Base-by-base conservation (phyloP, 768 basidiomycete species). In the Scleroderma citrinum region DNA sequence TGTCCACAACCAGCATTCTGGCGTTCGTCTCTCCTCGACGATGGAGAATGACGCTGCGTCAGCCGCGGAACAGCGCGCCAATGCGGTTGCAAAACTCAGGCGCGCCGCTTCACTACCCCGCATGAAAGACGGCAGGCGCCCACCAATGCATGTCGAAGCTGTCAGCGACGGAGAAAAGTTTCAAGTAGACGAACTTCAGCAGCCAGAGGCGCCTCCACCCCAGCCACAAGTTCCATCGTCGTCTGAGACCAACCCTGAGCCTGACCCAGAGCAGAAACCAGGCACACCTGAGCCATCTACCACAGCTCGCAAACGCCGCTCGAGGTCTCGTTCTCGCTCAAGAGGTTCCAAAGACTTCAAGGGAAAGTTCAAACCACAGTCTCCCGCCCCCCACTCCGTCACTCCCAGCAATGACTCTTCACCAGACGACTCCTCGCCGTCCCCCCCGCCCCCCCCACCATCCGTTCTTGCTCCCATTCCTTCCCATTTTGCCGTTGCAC, bases 101-200 rank as follows among this genome's bases (percentile, higher is more conserved):
- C 83, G 93, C 58, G 92, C 93, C 37, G 89, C 92, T 47, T 94
- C 92, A 14, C 69, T 95, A 24, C 93, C 92, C 32, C 77, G 92
- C 53, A 89, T 89, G 83, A 92, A 92, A 65, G 87, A 92, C 65
- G 92, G 92, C 7, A 72, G 92, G 48, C 75, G 92, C 37, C 92
- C 91, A 1, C 88, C 85, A 42, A 89, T 90, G 87, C 88, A 87
- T 59, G 73, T 79, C 56, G 87, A 88, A 56, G 85, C 81, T 17
- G 80, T 89, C 44, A 90, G 87, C 60, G 88, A 91, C 64, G 86
- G 88, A 10, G 88, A 91, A 67, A 83, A 76, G 63, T 69, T 66
- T 41, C 69, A 66, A 44, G 62, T 62, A 37, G 71, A 72, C 47
- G 78, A 71, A 56, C 66, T 55, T 57, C 65, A 46, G n/a, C n/a